phyloP scores from a whole-genome alignment of 75 land plant species.

The Selaginella moellendorffii region DNA sequence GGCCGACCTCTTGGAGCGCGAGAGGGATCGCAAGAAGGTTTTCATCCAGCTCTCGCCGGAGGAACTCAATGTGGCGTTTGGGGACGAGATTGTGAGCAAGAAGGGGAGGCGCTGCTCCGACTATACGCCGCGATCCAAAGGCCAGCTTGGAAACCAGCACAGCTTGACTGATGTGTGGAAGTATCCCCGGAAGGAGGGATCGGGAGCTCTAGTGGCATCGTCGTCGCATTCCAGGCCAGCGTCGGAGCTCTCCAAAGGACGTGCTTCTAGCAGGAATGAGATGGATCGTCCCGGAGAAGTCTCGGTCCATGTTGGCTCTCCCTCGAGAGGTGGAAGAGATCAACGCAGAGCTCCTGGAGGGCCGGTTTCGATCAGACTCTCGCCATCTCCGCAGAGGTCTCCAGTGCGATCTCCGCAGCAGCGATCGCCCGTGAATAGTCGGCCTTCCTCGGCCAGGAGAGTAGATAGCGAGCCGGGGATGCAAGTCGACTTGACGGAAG shows the following conservation, averaged over 20 bases:
- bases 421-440: background rate
- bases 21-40: background rate
- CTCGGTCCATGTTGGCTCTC: too few relatives aligned
- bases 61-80: background rate
- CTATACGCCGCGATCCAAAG: background rate
- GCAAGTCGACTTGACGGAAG: background rate
- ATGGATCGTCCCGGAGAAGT: too few relatives aligned
- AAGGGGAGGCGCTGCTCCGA: background rate
- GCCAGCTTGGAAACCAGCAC: too few relatives aligned
- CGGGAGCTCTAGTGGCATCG: background rate
- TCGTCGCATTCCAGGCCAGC: background rate
- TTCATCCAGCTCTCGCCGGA: background rate
- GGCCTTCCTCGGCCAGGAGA: background rate
- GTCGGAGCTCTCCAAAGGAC: background rate
- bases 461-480: background rate
- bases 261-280: background rate
- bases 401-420: too few relatives aligned
- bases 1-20: background rate
- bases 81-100: background rate
- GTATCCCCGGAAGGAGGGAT: background rate
- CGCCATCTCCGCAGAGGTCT: background rate
- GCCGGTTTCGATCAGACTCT: too few relatives aligned
- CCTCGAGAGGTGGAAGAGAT: too few relatives aligned
- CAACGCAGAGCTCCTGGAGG: too few relatives aligned
- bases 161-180: background rate